phyloP scores from a whole-genome alignment of 371 early-diverging fungal genomes.

The Actinomucor elegans region DNA sequence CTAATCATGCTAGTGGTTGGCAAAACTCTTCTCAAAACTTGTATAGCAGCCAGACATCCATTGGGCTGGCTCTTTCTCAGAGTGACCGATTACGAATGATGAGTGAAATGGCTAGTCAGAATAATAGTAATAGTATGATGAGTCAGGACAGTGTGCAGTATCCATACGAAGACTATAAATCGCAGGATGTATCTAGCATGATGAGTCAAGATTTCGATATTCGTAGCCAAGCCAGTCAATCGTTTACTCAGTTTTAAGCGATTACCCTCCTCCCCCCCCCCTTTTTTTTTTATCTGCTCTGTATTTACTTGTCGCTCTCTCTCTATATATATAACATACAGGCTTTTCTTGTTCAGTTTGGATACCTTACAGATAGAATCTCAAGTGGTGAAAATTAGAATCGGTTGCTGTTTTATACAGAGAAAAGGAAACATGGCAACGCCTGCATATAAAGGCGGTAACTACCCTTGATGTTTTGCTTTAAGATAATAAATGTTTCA shows the following conservation, averaged over 20 bases:
- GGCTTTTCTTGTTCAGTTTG: no score
- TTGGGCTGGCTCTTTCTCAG: constrained; percentile 60
- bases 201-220: constrained; percentile 54
- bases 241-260: constrained; percentile 49
- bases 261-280: no score
- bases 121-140: constrained; percentile 27
- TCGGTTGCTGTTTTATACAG: no score
- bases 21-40: constrained; percentile 38
- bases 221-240: constrained; percentile 51
- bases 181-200: constrained; percentile 55
- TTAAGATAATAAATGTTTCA: no score
- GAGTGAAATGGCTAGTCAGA: constrained; percentile 46
- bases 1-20: constrained; percentile 43
- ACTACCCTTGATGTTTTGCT: no score
- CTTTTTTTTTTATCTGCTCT: no score
- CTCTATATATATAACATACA: no score
- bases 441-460: no score
- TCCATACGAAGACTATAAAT: constrained; percentile 58
- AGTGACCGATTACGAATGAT: constrained; percentile 67
- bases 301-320: no score
- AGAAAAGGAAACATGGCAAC: no score
- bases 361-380: no score
- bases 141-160: constrained; percentile 56
- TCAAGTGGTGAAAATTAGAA: no score
- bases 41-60: constrained; percentile 55